A percentile compares a stretch with the other conserved stretches of the same genome.
Evolutionary conservation across 495 filamentous ascomycete genomes (phyloP).

Genomic region (Apiosordaria backusii): DNA sequence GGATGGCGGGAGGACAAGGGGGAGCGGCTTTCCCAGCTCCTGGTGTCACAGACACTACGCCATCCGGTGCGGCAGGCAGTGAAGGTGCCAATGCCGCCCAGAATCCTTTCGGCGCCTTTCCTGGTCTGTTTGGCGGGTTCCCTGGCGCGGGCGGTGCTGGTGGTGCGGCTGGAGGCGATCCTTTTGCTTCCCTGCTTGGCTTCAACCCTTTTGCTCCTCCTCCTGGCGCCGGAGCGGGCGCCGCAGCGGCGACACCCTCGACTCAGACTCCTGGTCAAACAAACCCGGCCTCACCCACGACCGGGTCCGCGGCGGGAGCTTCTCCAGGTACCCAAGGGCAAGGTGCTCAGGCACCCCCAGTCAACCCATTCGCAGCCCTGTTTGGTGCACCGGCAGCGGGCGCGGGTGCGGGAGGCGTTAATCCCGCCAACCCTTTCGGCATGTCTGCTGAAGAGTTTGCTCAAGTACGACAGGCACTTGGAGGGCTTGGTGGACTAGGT

Average conservation of each 20-base stretch:
- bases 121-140: conserved; percentile 24
- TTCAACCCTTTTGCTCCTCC: conserved; percentile 22
- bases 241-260: conserved; percentile 19
- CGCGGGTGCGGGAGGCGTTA: conserved; percentile 14
- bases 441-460: conserved; percentile 31
- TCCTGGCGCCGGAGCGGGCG: not conserved
- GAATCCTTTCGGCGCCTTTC: conserved; percentile 42
- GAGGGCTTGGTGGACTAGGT: conserved; percentile 19
- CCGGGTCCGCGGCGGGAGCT: conserved; percentile 2
- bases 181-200: conserved; percentile 69
- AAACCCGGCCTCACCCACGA: conserved; percentile 8
- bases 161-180: conserved; percentile 56
- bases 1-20: conserved; percentile 58
- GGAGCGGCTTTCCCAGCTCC: conserved; percentile 72
- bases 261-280: conserved; percentile 20
- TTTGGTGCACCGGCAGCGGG: conserved; percentile 27
- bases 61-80: conserved; percentile 33
- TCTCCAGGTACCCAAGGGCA: conserved; percentile 10
- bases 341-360: conserved; percentile 21
- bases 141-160: conserved; percentile 31
- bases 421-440: conserved; percentile 26
- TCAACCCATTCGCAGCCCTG: conserved; percentile 44
- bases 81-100: conserved; percentile 23
- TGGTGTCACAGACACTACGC: conserved; percentile 74
- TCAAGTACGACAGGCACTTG: conserved; percentile 39